Percentiles rank a stretch among this genome's conserved stretches.
These are phyloP conservation scores for Jaminaea rosea DNA, from an alignment of 1,284 basidiomycete genomes.

Conservation along the genomic window DNA sequence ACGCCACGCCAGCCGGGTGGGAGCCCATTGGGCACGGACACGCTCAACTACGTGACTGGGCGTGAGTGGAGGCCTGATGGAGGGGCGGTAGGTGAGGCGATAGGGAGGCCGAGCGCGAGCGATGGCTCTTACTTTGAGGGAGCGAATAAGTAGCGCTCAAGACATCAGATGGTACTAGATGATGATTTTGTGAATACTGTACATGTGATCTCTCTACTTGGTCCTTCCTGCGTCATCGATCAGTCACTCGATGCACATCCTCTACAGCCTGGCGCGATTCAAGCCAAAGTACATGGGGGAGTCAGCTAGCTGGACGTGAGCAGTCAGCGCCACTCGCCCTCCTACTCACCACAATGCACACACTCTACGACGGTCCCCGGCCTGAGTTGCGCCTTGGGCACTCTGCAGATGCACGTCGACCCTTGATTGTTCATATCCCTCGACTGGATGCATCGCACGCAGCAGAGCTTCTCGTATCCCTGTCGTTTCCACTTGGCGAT, in stretches of 20 bases:
- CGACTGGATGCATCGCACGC: conserved; percentile 91
- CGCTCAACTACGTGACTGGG: too few species aligned
- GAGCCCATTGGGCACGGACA: too few species aligned
- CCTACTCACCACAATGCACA: conserved; percentile 61
- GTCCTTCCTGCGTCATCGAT: too few species aligned
- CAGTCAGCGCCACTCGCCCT: not conserved
- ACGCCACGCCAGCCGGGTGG: too few species aligned
- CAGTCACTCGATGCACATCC: conserved; percentile 1
- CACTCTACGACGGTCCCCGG: conserved; percentile 91
- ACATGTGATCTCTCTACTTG: too few species aligned
- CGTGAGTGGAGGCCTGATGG: too few species aligned
- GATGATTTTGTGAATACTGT: too few species aligned
- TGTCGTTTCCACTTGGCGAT: conserved; percentile 99
- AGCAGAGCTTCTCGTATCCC: conserved; percentile 97
- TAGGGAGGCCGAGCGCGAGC: too few species aligned
- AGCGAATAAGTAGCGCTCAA: too few species aligned
- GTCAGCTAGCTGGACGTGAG: not conserved
- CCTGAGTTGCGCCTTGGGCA: conserved; percentile 86
- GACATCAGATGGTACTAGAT: too few species aligned
- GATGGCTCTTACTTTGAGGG: too few species aligned
- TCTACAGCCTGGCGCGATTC: not conserved
- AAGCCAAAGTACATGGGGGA: not conserved
- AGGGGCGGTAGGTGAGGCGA: too few species aligned
- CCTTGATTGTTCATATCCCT: conserved; percentile 99
- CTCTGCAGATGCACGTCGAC: conserved; percentile 95